phyloP scores from a whole-genome alignment of 1,284 basidiomycete species.

The Vanrija pseudolonga region DNA sequence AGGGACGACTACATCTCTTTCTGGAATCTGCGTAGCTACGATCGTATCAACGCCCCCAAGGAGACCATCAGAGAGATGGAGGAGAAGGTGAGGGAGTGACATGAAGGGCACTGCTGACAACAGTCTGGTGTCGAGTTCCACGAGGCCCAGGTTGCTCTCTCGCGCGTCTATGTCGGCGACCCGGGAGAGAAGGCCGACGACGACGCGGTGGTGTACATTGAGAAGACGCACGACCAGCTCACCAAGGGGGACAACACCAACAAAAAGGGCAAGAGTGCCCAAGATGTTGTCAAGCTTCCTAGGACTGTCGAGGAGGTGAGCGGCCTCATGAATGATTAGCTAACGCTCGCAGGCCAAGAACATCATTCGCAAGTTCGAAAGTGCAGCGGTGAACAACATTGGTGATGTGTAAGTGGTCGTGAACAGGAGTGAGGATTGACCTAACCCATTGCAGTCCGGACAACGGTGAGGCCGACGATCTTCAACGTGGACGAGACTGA shows the following conservation, averaged over 20 bases:
- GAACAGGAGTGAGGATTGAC: background rate
- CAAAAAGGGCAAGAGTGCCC: constrained; percentile 43
- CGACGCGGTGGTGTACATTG: constrained; percentile 46
- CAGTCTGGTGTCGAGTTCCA: constrained; percentile 73
- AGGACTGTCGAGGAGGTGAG: constrained; percentile 57
- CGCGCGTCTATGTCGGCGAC: constrained; percentile 69
- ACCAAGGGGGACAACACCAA: constrained; percentile 57
- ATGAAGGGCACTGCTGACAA: constrained; percentile 3
- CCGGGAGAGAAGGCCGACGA: constrained; percentile 38
- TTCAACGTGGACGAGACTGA: background rate
- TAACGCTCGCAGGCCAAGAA: constrained; percentile 52
- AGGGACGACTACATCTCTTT: constrained; percentile 58
- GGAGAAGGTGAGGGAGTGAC: constrained; percentile 40
- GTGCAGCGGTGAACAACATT: constrained; percentile 53
- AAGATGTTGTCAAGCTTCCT: constrained; percentile 55
- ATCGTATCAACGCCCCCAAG: constrained; percentile 75
- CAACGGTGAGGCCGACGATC: background rate
- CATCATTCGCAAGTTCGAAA: constrained; percentile 64
- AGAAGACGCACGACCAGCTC: constrained; percentile 53
- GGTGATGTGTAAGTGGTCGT: constrained; percentile 27
- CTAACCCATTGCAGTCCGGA: background rate
- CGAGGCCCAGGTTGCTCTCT: constrained; percentile 79
- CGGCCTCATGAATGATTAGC: background rate
- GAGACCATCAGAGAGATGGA: constrained; percentile 68
- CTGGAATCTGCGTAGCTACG: constrained; percentile 85